phyloP scores from a whole-genome alignment of 2,329 filamentous ascomycete genomes.

The Colletotrichum cordylinicola region DNA sequence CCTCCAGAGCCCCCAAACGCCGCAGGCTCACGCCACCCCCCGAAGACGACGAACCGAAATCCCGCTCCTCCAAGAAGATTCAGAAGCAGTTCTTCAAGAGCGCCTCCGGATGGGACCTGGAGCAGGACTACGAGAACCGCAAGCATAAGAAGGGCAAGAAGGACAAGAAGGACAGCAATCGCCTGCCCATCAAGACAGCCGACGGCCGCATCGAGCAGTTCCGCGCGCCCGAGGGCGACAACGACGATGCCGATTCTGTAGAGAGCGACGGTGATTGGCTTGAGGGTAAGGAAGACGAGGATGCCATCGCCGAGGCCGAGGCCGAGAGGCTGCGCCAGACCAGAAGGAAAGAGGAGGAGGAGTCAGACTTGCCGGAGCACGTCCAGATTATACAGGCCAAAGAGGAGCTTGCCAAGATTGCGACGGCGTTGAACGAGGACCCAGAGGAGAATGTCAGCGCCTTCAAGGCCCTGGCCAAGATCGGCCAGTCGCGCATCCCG shows the following conservation, averaged over 20 bases:
- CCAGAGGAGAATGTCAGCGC: slow-evolving; percentile 87
- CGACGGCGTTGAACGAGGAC: slow-evolving; percentile 82
- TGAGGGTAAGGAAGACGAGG: slow-evolving; percentile 62
- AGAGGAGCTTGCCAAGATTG: slow-evolving; percentile 88
- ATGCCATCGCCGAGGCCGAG: slow-evolving; percentile 53
- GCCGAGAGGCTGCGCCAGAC: slow-evolving; percentile 43
- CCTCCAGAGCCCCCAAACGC: slow-evolving; percentile 58
- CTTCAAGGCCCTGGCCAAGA: slow-evolving; percentile 78
- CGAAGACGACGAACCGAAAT: slow-evolving; percentile 45
- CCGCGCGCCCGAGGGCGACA: slow-evolving; percentile 57
- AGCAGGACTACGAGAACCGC: slow-evolving; percentile 86
- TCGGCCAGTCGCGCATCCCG: slow-evolving; percentile 72
- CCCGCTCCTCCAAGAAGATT: slow-evolving; percentile 40
- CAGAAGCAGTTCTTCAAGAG: slow-evolving; percentile 74
- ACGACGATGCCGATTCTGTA: slow-evolving; percentile 64
- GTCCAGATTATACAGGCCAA: slow-evolving; percentile 88
- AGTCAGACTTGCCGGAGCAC: slow-evolving; percentile 72
- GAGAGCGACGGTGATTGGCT: slow-evolving; percentile 70
- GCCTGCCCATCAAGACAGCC: slow-evolving; percentile 85
- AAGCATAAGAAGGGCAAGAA: slow-evolving; percentile 80
- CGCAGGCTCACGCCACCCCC: slow-evolving; percentile 62
- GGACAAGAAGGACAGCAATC: slow-evolving; percentile 71
- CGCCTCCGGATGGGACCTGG: slow-evolving; percentile 86
- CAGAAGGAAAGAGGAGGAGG: slow-evolving; percentile 44
- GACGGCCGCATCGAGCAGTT: slow-evolving; percentile 75